These are phyloP conservation scores for Breviolum minutum DNA, from an alignment of 73 alveolate species.

Conservation along the genomic window DNA sequence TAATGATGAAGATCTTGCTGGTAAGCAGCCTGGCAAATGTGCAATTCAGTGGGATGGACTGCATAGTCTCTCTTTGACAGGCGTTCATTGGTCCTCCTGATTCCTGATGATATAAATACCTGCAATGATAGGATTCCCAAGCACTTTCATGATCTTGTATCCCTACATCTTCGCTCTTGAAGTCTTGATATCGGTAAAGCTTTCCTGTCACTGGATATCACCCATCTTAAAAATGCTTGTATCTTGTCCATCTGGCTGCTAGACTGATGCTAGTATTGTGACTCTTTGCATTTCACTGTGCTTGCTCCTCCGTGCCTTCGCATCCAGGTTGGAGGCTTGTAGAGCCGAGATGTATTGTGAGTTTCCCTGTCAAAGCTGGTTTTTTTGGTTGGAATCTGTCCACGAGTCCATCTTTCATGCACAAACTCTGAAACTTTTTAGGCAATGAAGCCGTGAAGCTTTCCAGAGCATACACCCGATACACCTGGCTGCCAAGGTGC, in stretches of 20 bases:
- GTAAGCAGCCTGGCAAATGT: constrained; percentile 30
- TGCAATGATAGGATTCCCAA: not conserved
- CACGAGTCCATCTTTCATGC: no score
- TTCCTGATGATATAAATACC: not conserved
- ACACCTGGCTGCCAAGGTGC: no score
- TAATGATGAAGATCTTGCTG: constrained; percentile 19
- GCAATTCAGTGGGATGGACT: not conserved
- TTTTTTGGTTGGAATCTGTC: no score
- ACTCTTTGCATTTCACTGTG: not conserved
- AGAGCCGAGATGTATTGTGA: not conserved
- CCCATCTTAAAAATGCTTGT: not conserved
- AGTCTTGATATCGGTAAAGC: not conserved
- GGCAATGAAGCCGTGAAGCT: not conserved
- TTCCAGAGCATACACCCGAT: no score
- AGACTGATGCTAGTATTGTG: not conserved
- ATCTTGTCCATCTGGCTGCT: no score
- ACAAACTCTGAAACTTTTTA: not conserved
- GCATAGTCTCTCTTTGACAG: not conserved
- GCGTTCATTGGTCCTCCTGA: not conserved
- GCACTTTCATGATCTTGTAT: not conserved
- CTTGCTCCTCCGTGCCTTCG: not conserved
- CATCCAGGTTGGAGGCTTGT: constrained; percentile 61
- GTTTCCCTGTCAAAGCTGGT: no score
- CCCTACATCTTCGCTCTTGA: not conserved
- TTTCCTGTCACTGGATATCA: not conserved